Evolutionary conservation across 2,329 filamentous ascomycete genomes (phyloP).

Genomic region (Apiospora koreana): DNA sequence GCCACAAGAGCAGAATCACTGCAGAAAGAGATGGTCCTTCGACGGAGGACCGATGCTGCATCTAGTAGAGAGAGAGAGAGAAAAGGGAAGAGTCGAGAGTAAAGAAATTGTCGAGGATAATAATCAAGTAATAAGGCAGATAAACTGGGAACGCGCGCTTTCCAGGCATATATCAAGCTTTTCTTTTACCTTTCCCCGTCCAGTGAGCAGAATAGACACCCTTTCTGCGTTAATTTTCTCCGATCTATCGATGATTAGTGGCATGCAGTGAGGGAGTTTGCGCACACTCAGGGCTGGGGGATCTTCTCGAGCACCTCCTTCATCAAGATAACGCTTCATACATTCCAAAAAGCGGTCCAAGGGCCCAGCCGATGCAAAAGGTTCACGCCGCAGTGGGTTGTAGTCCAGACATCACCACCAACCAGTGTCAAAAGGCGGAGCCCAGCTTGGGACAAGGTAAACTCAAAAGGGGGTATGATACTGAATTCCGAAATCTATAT

Average conservation of each 20-base stretch:
- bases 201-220: neutral
- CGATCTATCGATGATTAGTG: neutral
- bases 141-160: neutral
- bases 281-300: neutral
- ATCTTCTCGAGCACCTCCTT: neutral
- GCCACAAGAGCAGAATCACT: neutral
- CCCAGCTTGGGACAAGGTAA: neutral
- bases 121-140: neutral
- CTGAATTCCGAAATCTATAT: conserved; percentile 12
- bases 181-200: neutral
- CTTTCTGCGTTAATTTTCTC: neutral
- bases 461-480: conserved; percentile 10
- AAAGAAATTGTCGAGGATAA: neutral
- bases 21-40: neutral
- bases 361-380: neutral
- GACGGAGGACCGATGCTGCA: neutral
- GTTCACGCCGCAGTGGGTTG: neutral
- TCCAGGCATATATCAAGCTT: neutral
- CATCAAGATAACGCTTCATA: too few species aligned
- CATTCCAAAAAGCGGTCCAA: neutral
- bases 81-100: neutral
- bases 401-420: neutral
- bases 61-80: neutral
- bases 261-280: neutral
- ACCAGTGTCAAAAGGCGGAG: neutral